Percentiles rank a stretch among this genome's conserved stretches.
Evolutionary conservation across 2,329 filamentous ascomycete genomes (phyloP).

Genomic region (Colletotrichum sp.): DNA sequence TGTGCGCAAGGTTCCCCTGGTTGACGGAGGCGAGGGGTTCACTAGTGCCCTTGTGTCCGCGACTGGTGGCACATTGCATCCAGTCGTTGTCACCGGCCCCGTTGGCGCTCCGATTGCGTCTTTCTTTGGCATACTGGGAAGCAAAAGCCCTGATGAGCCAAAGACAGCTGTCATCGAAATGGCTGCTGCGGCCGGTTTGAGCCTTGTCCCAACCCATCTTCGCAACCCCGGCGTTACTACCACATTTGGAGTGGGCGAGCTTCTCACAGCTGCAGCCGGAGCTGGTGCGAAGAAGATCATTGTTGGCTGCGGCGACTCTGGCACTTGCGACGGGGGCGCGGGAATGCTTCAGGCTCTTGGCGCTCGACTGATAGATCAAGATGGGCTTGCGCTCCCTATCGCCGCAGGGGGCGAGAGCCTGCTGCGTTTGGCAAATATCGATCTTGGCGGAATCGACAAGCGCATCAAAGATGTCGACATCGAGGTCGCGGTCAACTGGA

Average conservation of each 20-base stretch:
- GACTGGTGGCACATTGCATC: constrained; percentile 43
- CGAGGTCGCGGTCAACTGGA: constrained; percentile 56
- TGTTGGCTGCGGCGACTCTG: constrained; percentile 59
- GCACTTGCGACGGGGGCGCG: constrained; percentile 57
- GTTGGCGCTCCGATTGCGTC: constrained; percentile 44
- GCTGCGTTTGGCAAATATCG: constrained; percentile 38
- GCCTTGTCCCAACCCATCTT: constrained; percentile 47
- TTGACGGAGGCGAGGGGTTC: constrained; percentile 60
- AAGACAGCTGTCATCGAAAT: constrained; percentile 55
- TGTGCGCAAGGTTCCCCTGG: constrained; percentile 53
- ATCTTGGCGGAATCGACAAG: constrained; percentile 43
- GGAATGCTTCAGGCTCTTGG: constrained; percentile 61
- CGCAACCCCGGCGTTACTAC: constrained; percentile 54
- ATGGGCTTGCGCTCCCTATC: constrained; percentile 39
- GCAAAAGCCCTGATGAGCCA: constrained; percentile 3
- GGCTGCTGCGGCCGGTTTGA: constrained; percentile 56
- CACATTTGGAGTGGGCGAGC: constrained; percentile 55
- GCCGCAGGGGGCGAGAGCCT: constrained; percentile 47
- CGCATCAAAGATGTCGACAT: constrained; percentile 41
- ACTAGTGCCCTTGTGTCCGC: constrained; percentile 48
- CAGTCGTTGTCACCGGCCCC: constrained; percentile 47
- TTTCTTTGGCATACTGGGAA: constrained; percentile 49
- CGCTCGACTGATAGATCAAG: constrained; percentile 42
- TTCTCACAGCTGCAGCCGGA: constrained; percentile 50
- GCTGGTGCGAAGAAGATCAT: constrained; percentile 49